phyloP scores from a whole-genome alignment of 768 basidiomycete genomes.

The Rhizopogon rudus region DNA sequence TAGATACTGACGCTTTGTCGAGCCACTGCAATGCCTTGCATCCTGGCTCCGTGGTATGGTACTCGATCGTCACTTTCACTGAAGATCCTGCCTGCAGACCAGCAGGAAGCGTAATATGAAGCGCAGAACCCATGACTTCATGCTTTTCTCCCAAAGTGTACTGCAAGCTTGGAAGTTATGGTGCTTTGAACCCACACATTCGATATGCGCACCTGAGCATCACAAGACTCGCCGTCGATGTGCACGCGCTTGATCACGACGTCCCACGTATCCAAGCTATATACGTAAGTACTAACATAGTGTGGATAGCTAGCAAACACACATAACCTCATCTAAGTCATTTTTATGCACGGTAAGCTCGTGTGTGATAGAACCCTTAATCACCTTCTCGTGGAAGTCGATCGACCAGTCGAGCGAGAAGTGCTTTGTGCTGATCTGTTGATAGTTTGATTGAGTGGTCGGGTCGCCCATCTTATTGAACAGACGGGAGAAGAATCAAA shows the following conservation, averaged over 20 bases:
- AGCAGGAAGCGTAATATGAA: conserved; percentile 53
- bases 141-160: conserved; percentile 53
- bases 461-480: conserved; percentile 37
- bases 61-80: conserved; percentile 49
- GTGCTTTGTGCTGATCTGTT: conserved; percentile 58
- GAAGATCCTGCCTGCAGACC: conserved; percentile 28
- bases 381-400: conserved; percentile 58
- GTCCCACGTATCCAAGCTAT: conserved; percentile 71
- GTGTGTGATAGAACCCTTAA: conserved; percentile 66
- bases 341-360: conserved; percentile 49
- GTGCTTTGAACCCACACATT: neutral
- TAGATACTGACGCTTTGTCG: conserved; percentile 56
- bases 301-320: conserved; percentile 14
- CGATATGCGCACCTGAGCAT: conserved; percentile 35
- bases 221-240: conserved; percentile 46
- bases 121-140: conserved; percentile 71
- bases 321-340: conserved; percentile 58
- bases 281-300: neutral
- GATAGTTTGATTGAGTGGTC: conserved; percentile 80
- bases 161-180: conserved; percentile 24
- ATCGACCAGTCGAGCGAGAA: conserved; percentile 74
- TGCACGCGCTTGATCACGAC: conserved; percentile 53
- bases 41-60: conserved; percentile 68
- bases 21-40: conserved; percentile 83
- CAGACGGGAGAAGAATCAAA: too few species aligned